phyloP scores from a whole-genome alignment of 2,329 filamentous ascomycete genomes.

The Ophiocordyceps australis region DNA sequence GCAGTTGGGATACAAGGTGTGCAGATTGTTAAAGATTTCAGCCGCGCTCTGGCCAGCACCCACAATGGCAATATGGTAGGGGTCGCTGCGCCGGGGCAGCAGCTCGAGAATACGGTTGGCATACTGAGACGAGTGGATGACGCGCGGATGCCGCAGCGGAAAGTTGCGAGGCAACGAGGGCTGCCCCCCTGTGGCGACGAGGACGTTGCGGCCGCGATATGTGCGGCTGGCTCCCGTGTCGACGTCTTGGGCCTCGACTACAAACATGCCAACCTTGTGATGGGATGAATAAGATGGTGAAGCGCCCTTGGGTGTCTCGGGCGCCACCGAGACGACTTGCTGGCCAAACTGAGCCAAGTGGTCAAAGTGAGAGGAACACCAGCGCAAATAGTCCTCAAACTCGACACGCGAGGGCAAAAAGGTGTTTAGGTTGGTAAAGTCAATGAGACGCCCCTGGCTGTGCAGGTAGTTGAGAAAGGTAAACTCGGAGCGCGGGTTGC shows the following conservation, averaged over 20 bases:
- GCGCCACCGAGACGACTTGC: conserved; percentile 56
- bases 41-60: conserved; percentile 86
- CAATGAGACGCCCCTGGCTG: conserved; percentile 59
- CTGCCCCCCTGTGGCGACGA: conserved; percentile 39
- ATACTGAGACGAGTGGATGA: conserved; percentile 85
- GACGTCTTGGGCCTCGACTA: conserved; percentile 44
- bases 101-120: conserved; percentile 43
- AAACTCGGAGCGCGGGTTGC: conserved; percentile 77
- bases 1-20: conserved; percentile 65
- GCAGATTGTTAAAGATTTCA: conserved; percentile 86
- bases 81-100: conserved; percentile 32
- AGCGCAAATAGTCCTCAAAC: conserved; percentile 90
- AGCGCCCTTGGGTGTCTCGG: conserved; percentile 18
- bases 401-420: conserved; percentile 75
- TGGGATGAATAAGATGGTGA: background rate
- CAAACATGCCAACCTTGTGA: conserved; percentile 43
- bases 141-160: conserved; percentile 48
- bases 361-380: conserved; percentile 73
- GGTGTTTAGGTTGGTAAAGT: conserved; percentile 81
- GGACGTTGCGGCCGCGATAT: conserved; percentile 45
- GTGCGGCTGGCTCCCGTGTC: conserved; percentile 33
- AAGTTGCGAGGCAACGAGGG: conserved; percentile 54
- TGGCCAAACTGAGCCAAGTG: conserved; percentile 55
- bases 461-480: conserved; percentile 94
- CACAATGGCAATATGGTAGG: conserved; percentile 65